Evolutionary conservation across 805 yeast genomes (phyloP).

Genomic region (Saccharomycopsis fermentans): DNA sequence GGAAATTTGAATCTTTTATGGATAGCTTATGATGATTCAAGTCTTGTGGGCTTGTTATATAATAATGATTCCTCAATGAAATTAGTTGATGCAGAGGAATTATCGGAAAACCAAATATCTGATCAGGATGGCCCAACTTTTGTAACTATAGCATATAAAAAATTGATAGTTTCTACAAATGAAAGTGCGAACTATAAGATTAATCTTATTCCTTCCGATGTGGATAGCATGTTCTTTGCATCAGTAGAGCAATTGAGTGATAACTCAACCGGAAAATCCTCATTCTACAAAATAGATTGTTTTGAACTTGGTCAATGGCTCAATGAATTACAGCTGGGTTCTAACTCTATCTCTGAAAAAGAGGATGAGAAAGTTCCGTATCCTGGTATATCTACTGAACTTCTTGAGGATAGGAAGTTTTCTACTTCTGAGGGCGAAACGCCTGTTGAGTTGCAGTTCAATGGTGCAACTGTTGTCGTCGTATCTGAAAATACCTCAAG

Average conservation of each 20-base stretch:
- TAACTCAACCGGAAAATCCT: not conserved
- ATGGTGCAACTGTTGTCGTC: not conserved
- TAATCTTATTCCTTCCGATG: not conserved
- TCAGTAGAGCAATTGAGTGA: not conserved
- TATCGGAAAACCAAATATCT: not conserved
- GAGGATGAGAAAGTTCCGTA: not conserved
- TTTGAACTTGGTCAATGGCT: conserved; percentile 17
- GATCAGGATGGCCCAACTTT: not conserved
- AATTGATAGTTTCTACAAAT: not conserved
- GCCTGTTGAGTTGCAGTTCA: not conserved
- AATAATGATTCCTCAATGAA: conserved; percentile 6
- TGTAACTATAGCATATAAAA: not conserved
- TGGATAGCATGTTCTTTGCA: conserved; percentile 6
- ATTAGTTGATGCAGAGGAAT: conserved; percentile 4
- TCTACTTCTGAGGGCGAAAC: not conserved
- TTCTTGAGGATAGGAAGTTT: not conserved
- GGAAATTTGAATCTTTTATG: conserved; percentile 6
- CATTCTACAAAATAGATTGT: conserved; percentile 5
- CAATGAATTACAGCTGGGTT: conserved; percentile 22
- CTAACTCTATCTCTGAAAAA: not conserved
- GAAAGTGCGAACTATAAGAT: not conserved
- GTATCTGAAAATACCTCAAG: not conserved
- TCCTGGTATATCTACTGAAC: not conserved
- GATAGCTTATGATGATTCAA: conserved; percentile 6
- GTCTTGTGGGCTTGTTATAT: conserved; percentile 2